Base-by-base conservation (phyloP, 495 filamentous ascomycete genomes). In the Aeminium ludgeri region DNA sequence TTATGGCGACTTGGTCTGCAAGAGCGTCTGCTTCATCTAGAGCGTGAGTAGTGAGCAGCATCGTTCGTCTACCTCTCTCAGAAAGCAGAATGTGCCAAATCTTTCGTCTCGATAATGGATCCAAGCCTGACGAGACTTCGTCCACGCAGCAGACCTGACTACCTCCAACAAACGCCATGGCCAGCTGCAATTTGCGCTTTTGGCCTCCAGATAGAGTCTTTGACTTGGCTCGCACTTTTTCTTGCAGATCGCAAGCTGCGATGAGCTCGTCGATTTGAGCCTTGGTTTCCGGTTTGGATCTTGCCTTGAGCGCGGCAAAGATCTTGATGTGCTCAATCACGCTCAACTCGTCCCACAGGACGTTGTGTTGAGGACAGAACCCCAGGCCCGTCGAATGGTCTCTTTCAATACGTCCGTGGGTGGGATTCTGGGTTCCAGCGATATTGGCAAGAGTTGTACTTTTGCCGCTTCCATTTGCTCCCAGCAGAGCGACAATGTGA, bases 151-250 rank as follows among this genome's bases (percentile, higher is more conserved):
- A 93, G 5, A 93, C 73, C 13, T 68, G 70, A 46, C 75, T 81
- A 13, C 82, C 85, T 30, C 85, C 85, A 18, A 80, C 84, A 41
- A 93, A 73, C 82, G 87, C 89, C 71, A 87, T 84, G n/a, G 79
- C 78, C 8, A 93, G 68, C 52, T 93, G 85, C n/a, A 89, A 62
- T 58, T 91, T 91, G 18, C 85, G 66, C 57, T 87, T 89, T 58
- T 92, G 85, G 1, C 85, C 85, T 4, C 85, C 84, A 2, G 82
- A 89, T 2, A 92, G 65, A 1, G 80, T 81, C 42, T 67, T 69
- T 0, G 81, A 67, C 46, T 64, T 61, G 0, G 80, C 74, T 29
- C 72, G 68, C 15, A 69, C 54, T 57, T 92, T 93, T 6, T 66
- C 58, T n/a, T 65, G 66, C 11, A 93, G 69, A 52, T 86, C 85